Base-by-base conservation (phyloP, 2,329 filamentous ascomycete genomes). In the Sporothrix brasiliensis region DNA sequence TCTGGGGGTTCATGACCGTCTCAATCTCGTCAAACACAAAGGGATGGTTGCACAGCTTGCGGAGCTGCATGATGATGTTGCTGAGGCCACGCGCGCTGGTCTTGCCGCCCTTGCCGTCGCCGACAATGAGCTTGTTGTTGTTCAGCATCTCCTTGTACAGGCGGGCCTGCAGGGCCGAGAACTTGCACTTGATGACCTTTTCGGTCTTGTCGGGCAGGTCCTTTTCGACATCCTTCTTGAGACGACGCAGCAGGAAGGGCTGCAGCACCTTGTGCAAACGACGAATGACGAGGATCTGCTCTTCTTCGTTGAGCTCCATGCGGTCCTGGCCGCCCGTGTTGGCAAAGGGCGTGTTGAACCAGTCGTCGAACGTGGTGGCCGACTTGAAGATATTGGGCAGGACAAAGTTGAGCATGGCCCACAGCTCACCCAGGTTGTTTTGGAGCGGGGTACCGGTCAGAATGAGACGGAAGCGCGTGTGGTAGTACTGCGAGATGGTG, bases 1-100 rank as follows among this genome's bases (percentile, higher is more conserved):
- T 93, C 72, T 87, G 83, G 1, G 95, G 95, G 77, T 98, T 99
- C 90, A 99, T 97, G 78, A 97, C 93, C 75, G 97, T 96, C 79
- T 99, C 95, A 54, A 99, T 95, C 75, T 97, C 92, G 77, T 97
- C 94, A 76, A 99, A 99, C 30, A 99, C 95, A 78, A 99, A 99
- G 0, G 95, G 95, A 83, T 99, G 95, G 79, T 99, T 99, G 84
- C 95, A 99, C 67, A 99, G 89, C 83, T 99, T 99, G 78, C 95
- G 91, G 77, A 99, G 84, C 82, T 99, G 95, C 95, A 99, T 99
- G 73, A 99, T 92, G 94, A 99, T 99, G 82, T 99, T 99, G 85
- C 94, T 98, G 73, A 99, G 84, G 79, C 95, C 95, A 78, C 93
- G 93, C 81, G 96, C 91, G 75, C 92, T 92, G 61, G 93, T 93